Evolutionary conservation across 1,284 basidiomycete species (phyloP).

Genomic region (Microbotryum intermedium): DNA sequence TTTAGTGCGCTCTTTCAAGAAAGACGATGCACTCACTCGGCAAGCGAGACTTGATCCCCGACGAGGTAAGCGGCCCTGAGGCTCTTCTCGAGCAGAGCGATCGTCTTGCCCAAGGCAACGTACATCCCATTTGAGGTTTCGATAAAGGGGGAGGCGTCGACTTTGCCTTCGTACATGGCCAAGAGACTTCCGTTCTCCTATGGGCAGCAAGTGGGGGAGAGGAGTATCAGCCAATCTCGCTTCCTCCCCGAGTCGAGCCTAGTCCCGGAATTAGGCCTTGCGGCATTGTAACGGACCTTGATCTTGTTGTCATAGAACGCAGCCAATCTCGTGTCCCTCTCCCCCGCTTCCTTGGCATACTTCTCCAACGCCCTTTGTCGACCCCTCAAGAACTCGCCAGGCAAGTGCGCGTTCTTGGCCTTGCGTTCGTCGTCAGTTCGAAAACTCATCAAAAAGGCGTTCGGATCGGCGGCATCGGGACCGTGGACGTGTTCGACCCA

Average conservation of each 20-base stretch:
- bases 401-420: slow-evolving; percentile 16
- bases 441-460: slow-evolving; percentile 24
- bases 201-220: background rate
- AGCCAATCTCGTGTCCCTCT: slow-evolving; percentile 10
- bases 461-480: slow-evolving; percentile 26
- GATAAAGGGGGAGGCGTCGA: slow-evolving; percentile 5
- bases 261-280: background rate
- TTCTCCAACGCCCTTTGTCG: slow-evolving; percentile 28
- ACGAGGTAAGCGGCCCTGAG: slow-evolving; percentile 15
- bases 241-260: background rate
- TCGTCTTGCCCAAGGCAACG: slow-evolving; percentile 7
- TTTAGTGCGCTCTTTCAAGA: background rate
- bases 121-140: slow-evolving; percentile 5
- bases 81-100: slow-evolving; percentile 15
- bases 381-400: slow-evolving; percentile 29
- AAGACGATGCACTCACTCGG: slow-evolving; percentile 15
- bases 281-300: slow-evolving; percentile 5
- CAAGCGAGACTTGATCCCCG: slow-evolving; percentile 27
- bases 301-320: slow-evolving; percentile 30
- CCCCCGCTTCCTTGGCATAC: slow-evolving; percentile 22
- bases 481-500: slow-evolving; percentile 27
- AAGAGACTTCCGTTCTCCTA: slow-evolving; percentile 24
- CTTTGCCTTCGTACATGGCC: slow-evolving; percentile 18
- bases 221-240: background rate
- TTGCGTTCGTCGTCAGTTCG: slow-evolving; percentile 26